Conservation (phyloP, 1,284 basidiomycete species). For the Ustilago trichophora region DNA sequence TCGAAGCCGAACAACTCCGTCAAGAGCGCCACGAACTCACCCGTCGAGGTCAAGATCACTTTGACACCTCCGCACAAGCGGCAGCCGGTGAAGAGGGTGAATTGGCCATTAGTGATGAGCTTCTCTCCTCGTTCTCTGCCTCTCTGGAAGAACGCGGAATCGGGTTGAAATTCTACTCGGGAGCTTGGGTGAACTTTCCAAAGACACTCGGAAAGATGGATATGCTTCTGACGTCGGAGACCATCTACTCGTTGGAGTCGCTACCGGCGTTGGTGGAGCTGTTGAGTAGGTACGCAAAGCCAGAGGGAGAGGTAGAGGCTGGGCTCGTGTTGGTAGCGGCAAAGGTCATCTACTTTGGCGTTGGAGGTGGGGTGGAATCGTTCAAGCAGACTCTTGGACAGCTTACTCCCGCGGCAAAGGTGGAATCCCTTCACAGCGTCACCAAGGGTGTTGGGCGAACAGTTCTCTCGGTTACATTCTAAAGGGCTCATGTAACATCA, state of each 20-base stretch:
- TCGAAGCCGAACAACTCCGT: conserved; percentile 5
- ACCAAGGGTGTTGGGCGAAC: conserved; percentile 51
- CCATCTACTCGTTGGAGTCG: conserved; percentile 81
- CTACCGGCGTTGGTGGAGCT: conserved; percentile 74
- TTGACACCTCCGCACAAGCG: conserved; percentile 16
- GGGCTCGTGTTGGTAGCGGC: conserved; percentile 77
- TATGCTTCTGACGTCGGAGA: conserved; percentile 87
- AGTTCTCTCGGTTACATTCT: conserved; percentile 45
- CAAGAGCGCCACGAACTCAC: conserved; percentile 26
- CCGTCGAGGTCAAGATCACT: conserved; percentile 38
- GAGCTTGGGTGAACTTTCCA: conserved; percentile 75
- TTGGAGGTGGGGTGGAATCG: conserved; percentile 84
- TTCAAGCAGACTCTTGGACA: conserved; percentile 73
- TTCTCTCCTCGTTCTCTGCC: conserved; percentile 75
- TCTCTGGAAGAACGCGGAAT: conserved; percentile 73
- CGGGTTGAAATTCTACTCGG: conserved; percentile 80
- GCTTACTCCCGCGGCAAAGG: conserved; percentile 3
- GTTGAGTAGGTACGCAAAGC: conserved; percentile 53
- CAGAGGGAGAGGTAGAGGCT: neutral
- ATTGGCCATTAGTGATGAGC: conserved; percentile 65
- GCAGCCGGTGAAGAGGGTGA: conserved; percentile 8
- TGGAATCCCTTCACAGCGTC: conserved; percentile 20
- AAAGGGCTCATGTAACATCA: no score
- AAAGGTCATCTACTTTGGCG: conserved; percentile 95
- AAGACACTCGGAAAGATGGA: no score